These are phyloP conservation scores for Onygenales sp. DNA, from an alignment of 2,329 filamentous ascomycete species.

Conservation along the genomic window DNA sequence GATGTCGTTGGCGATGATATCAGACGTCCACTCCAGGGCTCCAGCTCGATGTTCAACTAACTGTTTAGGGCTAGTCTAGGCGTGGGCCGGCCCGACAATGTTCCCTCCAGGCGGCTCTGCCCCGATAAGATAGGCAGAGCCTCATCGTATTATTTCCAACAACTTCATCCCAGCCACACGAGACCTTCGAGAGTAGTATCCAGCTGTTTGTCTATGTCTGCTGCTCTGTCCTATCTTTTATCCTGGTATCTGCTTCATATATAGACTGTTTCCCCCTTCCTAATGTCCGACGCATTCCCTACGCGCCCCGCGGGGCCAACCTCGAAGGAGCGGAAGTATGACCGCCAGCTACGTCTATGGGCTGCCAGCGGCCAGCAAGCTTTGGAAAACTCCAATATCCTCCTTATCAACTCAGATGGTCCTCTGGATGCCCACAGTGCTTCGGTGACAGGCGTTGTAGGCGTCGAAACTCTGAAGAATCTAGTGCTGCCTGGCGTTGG, in stretches of 20 bases:
- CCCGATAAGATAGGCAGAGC: neutral
- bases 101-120: neutral
- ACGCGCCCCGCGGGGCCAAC: slow-evolving; percentile 38
- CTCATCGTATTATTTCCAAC: neutral
- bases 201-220: neutral
- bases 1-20: neutral
- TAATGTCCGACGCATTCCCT: slow-evolving; percentile 29
- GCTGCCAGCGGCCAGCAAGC: slow-evolving; percentile 84
- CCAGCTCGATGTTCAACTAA: too few relatives aligned
- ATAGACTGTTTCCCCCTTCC: neutral
- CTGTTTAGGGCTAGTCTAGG: too few relatives aligned
- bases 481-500: slow-evolving; percentile 91
- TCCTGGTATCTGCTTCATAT: neutral
- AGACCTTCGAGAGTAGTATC: neutral
- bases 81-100: neutral
- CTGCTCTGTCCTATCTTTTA: neutral
- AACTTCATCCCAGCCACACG: neutral
- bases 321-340: slow-evolving; percentile 69
- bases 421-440: slow-evolving; percentile 25
- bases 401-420: slow-evolving; percentile 67
- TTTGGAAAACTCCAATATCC: slow-evolving; percentile 81
- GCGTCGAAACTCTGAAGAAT: slow-evolving; percentile 90
- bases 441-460: slow-evolving; percentile 67
- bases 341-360: slow-evolving; percentile 91
- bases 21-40: too few relatives aligned